Conservation (phyloP, 768 basidiomycete species). For the Hypholoma fasciculare region DNA sequence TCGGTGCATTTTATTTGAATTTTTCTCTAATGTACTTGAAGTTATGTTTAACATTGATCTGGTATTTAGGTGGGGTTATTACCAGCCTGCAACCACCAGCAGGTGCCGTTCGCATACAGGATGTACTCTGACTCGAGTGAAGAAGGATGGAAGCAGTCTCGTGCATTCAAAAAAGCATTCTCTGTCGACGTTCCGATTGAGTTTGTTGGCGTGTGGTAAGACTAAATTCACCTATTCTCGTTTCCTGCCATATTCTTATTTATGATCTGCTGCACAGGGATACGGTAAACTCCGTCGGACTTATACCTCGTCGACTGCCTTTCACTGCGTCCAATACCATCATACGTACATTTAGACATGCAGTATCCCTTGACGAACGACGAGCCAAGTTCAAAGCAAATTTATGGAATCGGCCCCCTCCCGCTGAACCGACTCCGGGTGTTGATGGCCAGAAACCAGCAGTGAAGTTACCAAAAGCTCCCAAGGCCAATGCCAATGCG, state of each 20-base stretch:
- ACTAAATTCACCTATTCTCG: no score
- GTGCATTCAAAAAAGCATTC: conserved; percentile 32
- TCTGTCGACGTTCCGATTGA: conserved; percentile 28
- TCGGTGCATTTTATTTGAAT: neutral
- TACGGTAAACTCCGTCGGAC: conserved; percentile 22
- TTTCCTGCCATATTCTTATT: neutral
- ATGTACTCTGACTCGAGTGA: conserved; percentile 29
- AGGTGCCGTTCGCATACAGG: conserved; percentile 34
- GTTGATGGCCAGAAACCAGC: conserved; percentile 18
- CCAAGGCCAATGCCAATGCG: conserved; percentile 1
- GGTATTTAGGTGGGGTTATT: conserved; percentile 25
- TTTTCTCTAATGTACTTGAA: no score
- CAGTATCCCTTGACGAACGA: conserved; percentile 21
- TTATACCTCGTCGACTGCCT: conserved; percentile 19
- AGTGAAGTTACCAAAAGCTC: neutral
- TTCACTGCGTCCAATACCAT: conserved; percentile 21
- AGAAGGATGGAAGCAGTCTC: conserved; percentile 27
- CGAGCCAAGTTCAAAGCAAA: conserved; percentile 52
- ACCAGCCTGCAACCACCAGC: conserved; percentile 29
- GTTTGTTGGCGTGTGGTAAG: conserved; percentile 33
- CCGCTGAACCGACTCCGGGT: conserved; percentile 15
- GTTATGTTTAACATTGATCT: no score
- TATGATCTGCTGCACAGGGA: conserved; percentile 28
- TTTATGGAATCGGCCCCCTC: conserved; percentile 36
- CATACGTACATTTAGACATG: conserved; percentile 21